Conservation (phyloP, 352 stramenopile species). For the Globisporangium barbulae region DNA sequence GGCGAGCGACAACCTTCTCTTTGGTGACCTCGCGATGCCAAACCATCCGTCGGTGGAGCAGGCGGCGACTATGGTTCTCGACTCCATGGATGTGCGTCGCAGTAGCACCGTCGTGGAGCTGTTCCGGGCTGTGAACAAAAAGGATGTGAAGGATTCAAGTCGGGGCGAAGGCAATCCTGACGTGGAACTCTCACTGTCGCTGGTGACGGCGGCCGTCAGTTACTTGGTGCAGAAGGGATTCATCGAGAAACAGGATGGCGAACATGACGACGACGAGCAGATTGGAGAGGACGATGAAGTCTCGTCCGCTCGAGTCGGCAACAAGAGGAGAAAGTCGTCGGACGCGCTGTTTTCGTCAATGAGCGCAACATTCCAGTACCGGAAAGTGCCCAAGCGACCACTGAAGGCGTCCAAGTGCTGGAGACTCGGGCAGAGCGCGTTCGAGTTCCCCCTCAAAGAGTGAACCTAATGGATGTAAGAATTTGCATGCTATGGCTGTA, state of each 20-base stretch:
- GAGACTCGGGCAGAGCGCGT: conserved; percentile 40
- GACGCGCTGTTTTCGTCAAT: background rate
- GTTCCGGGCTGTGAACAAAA: conserved; percentile 39
- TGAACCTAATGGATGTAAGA: conserved; percentile 32
- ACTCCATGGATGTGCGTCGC: conserved; percentile 55
- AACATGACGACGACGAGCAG: conserved; percentile 8
- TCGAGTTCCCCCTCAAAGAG: conserved; percentile 31
- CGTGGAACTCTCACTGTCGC: conserved; percentile 31
- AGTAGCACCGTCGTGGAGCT: conserved; percentile 57
- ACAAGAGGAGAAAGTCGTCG: conserved; percentile 25
- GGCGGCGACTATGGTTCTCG: conserved; percentile 44
- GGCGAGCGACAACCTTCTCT: background rate
- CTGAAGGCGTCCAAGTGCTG: conserved; percentile 75
- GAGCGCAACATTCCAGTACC: conserved; percentile 28
- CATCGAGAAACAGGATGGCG: conserved; percentile 40
- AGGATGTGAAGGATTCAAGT: conserved; percentile 4
- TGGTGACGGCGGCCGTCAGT: conserved; percentile 55
- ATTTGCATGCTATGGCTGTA: conserved; percentile 10
- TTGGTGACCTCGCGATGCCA: background rate
- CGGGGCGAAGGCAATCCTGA: background rate
- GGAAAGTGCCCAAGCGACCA: conserved; percentile 61
- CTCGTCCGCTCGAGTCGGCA: background rate
- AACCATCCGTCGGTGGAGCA: conserved; percentile 34
- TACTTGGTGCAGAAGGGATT: conserved; percentile 48
- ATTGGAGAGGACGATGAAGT: conserved; percentile 6